A percentile compares a stretch with the other conserved stretches of the same genome.
Conservation (phyloP, 495 filamentous ascomycete genomes). For the Aspergillus panamensis region DNA sequence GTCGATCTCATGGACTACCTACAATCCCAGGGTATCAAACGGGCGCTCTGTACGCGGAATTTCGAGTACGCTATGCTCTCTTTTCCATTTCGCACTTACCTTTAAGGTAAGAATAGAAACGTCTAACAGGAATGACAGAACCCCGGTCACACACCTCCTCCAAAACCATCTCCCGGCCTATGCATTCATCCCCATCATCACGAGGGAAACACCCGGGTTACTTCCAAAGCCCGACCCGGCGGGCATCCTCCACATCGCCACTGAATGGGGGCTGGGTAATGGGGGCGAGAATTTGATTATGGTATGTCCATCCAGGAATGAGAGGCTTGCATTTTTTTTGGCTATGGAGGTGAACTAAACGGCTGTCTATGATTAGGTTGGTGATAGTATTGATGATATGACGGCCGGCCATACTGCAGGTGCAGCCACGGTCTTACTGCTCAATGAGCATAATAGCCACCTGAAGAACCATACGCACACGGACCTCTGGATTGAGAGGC, state of each 20-base stretch:
- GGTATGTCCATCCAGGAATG: conserved; percentile 32
- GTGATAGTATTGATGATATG: conserved; percentile 93
- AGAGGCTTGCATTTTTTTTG: not conserved
- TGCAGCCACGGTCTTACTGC: conserved; percentile 82
- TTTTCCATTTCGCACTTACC: not conserved
- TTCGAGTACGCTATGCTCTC: conserved; percentile 63
- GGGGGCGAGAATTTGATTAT: conserved; percentile 51
- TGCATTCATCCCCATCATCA: conserved; percentile 78
- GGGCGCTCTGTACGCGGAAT: conserved; percentile 91
- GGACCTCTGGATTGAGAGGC: conserved; percentile 59
- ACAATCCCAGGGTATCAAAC: conserved; percentile 58
- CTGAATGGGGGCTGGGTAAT: conserved; percentile 62
- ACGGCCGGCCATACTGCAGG: conserved; percentile 80
- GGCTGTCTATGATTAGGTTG: conserved; percentile 50
- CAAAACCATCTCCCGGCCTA: conserved; percentile 63
- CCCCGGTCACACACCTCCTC: conserved; percentile 67
- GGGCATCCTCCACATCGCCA: conserved; percentile 79
- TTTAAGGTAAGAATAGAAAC: not conserved
- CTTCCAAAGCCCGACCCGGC: conserved; percentile 87
- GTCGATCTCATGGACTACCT: conserved; percentile 73
- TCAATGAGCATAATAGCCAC: conserved; percentile 74
- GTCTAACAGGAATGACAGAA: conserved; percentile 32
- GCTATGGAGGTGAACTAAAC: not conserved
- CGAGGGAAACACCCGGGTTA: conserved; percentile 65
- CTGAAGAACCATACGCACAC: conserved; percentile 74